Evolutionary conservation across 1,284 basidiomycete species (phyloP), one percentile per base, ranked within the genome.

Genomic region (Cryptococcus sp.): DNA sequence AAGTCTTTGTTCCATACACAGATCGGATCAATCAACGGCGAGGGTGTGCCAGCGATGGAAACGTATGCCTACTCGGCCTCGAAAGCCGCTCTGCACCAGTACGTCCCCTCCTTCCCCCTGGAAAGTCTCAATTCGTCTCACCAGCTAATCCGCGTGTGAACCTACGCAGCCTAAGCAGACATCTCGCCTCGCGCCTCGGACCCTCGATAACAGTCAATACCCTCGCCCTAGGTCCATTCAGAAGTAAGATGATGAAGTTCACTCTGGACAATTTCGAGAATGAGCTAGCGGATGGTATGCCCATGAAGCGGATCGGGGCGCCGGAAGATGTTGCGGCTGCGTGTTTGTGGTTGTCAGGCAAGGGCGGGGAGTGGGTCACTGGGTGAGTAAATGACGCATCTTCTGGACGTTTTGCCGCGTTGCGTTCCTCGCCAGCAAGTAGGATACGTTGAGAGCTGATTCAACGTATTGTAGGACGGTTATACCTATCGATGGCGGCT

Each of bases 41-140:
- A 85, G 17, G 66, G 64, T 40, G 82, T 85, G 0, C 84, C 85
- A 4, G 72, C 77, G 20, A 82, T 85, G 57, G 85, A 88, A 68
- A 88, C 86, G 1, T 89, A 86, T 65, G 85, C 86, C 1, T 89
- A 89, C 70, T 83, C 85, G 25, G 82, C 86, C 1, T 85, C 84
- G 27, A 89, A 89, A 70, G 82, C 82, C 8, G 77, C 77, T 8
- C 56, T 82, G 40, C 80, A 78, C 61, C 73, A 75, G 75, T 75
- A 54, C 54, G 70, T 63, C 38, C 5, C 27, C 25, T 13, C 22
- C 17, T 53, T 22, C 50, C 25, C 20, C 50, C 52, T 38, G 3
- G 43, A 39, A 57, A 40, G 38, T 25, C 27, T 40, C 6, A 42
- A 45, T 23, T 20, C 52, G 30, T 39, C 47, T 35, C 30, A 13